phyloP scores from a whole-genome alignment of 192 early-diverging fungal species.

The Helicostylum pulchrum region DNA sequence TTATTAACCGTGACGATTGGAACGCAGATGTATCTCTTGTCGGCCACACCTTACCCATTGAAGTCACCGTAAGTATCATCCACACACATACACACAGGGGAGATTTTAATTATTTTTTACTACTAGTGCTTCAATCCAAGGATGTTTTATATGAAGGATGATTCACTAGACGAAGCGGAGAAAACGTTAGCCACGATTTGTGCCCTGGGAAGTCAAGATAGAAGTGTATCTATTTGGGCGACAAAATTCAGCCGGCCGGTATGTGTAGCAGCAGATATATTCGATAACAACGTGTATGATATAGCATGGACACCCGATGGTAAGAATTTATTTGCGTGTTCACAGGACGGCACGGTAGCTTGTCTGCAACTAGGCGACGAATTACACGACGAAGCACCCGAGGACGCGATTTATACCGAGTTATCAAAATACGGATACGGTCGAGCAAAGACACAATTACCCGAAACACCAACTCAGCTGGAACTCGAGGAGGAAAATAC shows the following conservation, averaged over 20 bases:
- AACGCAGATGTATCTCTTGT: constrained; percentile 74
- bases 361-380: constrained; percentile 71
- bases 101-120: neutral
- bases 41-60: constrained; percentile 84
- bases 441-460: constrained; percentile 42
- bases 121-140: constrained; percentile 74
- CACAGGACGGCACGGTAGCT: constrained; percentile 86
- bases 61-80: constrained; percentile 65
- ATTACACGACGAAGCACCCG: constrained; percentile 60
- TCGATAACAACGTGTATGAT: constrained; percentile 83
- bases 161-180: constrained; percentile 10
- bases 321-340: constrained; percentile 74
- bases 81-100: neutral
- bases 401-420: constrained; percentile 56
- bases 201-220: constrained; percentile 89
- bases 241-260: constrained; percentile 71
- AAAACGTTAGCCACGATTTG: constrained; percentile 58
- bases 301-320: constrained; percentile 83
- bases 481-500: constrained; percentile 57
- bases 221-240: constrained; percentile 84
- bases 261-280: constrained; percentile 68
- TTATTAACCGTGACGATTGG: constrained; percentile 80
- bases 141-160: constrained; percentile 52
- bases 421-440: constrained; percentile 50
- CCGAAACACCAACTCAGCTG: constrained; percentile 63